Conservation (phyloP, 768 basidiomycete species). For the Psilocybe cubensis region DNA sequence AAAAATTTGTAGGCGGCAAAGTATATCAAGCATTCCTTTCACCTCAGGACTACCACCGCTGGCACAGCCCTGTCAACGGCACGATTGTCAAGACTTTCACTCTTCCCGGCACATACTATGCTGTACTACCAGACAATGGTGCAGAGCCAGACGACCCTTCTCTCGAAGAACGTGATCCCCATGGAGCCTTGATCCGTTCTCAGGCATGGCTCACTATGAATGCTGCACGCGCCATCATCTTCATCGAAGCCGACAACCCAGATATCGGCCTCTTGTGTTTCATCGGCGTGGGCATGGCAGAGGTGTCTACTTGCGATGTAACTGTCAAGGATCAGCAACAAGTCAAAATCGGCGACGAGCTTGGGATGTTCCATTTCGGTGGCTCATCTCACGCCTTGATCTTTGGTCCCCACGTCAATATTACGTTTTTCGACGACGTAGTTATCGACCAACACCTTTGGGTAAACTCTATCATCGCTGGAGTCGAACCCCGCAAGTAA, state of each 20-base stretch:
- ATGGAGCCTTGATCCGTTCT: constrained; percentile 16
- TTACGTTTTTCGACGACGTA: constrained; percentile 1
- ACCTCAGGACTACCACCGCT: constrained; percentile 61
- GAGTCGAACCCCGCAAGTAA: not conserved
- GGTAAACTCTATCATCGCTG: constrained; percentile 18
- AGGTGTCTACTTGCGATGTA: constrained; percentile 63
- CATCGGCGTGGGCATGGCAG: constrained; percentile 61
- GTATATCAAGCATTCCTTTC: constrained; percentile 63
- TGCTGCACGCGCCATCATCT: constrained; percentile 55
- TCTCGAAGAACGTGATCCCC: constrained; percentile 3
- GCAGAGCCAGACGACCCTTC: not conserved
- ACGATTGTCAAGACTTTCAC: constrained; percentile 41
- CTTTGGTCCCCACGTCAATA: constrained; percentile 13
- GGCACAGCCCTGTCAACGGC: constrained; percentile 62
- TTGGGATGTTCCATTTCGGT: constrained; percentile 64
- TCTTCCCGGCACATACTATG: constrained; percentile 57
- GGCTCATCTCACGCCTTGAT: constrained; percentile 17
- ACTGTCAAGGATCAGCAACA: constrained; percentile 47
- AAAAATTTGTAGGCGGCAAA: constrained; percentile 52
- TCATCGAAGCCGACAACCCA: constrained; percentile 55
- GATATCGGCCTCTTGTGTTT: constrained; percentile 61
- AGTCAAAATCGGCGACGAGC: constrained; percentile 55
- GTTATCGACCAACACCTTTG: constrained; percentile 3
- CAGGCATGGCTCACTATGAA: constrained; percentile 30
- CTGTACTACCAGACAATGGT: constrained; percentile 20